Evolutionary conservation across 2,329 filamentous ascomycete genomes (phyloP).

Genomic region (Colletotrichum sp.): DNA sequence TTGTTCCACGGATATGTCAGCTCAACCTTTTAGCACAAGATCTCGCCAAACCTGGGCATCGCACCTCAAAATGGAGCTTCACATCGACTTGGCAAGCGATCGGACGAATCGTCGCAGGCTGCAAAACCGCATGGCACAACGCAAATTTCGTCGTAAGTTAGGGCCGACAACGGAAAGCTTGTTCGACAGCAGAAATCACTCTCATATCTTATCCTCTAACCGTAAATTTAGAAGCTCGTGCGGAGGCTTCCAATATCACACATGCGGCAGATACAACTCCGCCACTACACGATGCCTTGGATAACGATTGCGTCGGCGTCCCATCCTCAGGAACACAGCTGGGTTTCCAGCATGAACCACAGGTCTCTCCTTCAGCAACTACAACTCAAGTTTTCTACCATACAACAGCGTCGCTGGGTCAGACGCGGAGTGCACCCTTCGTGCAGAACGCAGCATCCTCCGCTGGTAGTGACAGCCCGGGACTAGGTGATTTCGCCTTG

Average conservation of each 20-base stretch:
- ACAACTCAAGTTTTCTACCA: not conserved
- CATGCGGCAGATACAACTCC: not conserved
- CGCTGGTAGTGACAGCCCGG: not conserved
- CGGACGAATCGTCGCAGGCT: not conserved
- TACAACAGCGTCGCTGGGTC: not conserved
- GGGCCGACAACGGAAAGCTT: not conserved
- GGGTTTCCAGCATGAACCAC: not conserved
- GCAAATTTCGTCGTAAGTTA: not conserved
- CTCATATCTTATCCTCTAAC: not conserved
- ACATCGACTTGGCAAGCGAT: not conserved
- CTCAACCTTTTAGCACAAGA: not conserved
- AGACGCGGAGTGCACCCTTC: not conserved
- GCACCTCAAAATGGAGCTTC: not conserved
- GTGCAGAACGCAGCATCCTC: not conserved
- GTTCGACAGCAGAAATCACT: not conserved
- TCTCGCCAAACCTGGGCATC: not conserved
- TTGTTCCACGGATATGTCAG: not conserved
- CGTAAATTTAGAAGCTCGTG: not conserved
- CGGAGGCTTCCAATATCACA: not conserved
- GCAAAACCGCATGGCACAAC: not conserved
- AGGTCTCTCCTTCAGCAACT: not conserved
- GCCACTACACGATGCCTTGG: not conserved
- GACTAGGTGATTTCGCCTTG: not conserved
- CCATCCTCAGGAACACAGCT: not conserved
- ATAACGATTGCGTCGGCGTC: not conserved